A percentile compares a stretch with the other conserved stretches of the same genome.
Conservation (phyloP, 345 rosid species). For the Microcos paniculata region DNA sequence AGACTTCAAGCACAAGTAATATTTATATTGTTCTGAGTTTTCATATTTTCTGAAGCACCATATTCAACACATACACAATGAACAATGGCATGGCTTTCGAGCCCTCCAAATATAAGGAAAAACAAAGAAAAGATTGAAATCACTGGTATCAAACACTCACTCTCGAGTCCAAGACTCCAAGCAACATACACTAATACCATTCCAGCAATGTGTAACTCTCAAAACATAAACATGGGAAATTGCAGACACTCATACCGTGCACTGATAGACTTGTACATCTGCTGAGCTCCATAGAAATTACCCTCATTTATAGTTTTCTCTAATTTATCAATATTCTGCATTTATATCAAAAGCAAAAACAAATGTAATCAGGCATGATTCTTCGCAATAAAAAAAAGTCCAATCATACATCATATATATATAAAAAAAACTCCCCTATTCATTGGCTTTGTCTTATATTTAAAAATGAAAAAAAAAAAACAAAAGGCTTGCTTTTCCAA, state of each 20-base stretch:
- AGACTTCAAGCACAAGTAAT: background rate
- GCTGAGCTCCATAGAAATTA: constrained; percentile 90
- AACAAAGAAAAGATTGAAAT: background rate
- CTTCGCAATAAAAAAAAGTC: constrained; percentile 1
- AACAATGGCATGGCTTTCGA: background rate
- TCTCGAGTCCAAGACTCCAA: background rate
- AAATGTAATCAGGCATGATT: background rate
- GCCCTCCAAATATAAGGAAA: background rate
- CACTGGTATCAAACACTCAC: background rate
- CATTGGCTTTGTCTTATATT: background rate
- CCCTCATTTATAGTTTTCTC: constrained; percentile 71
- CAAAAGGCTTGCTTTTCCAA: background rate
- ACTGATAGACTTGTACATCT: constrained; percentile 92
- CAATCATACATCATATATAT: background rate
- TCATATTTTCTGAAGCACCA: background rate
- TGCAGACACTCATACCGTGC: constrained; percentile 51
- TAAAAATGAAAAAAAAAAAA: too few species aligned
- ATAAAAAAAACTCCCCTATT: background rate
- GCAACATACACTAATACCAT: background rate
- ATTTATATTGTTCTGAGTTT: background rate
- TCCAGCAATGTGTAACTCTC: background rate
- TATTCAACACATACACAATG: background rate
- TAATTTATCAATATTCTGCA: constrained; percentile 80
- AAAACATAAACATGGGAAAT: background rate
- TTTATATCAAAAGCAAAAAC: background rate